Evolutionary conservation across 768 basidiomycete species (phyloP), one percentile per base, ranked within the genome.

Genomic region (Lentinula boryana): DNA sequence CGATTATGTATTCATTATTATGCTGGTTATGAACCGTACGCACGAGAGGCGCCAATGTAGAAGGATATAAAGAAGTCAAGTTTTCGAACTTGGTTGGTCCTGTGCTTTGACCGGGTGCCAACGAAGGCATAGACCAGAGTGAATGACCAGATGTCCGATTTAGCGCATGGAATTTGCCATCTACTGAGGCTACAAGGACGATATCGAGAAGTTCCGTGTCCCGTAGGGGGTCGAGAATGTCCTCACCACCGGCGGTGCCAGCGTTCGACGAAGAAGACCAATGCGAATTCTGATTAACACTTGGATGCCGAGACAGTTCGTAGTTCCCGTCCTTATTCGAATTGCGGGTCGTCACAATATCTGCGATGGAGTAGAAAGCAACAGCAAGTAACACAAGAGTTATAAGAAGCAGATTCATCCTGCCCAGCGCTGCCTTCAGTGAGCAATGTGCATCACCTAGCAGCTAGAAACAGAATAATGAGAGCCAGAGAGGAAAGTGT

Each of bases 111-210:
- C 54, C 68, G 31, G 78, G 69, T 43, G 83, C 72, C 51, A 81
- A 80, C 15, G 86, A 82, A 7, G 87, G 82, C 86, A 95, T 90
- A 38, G 93, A 93, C 96, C 96, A 99, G 0, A 95, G 77, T 8
- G 84, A 78, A 15, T 82, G 81, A 0, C 96, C 96, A 0, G 88
- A 88, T 0, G 88, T 87, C 62, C 96, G 79, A 68, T 96, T 94
- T 64, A 98, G 79, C 0, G 94, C 97, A 76, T 98, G 95, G 36
- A 99, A 87, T 61, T 87, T 93, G 27, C 96, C 96, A 74, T 98
- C 95, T 31, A 99, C 87, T 6, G 94, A 94, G 1, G 95, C 92
- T 10, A 96, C 83, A 16, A 99, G 84, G 31, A 97, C 89, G 58
- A 91, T 82, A 67, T 96, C 89, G 62, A 94, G 72, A 10, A 96